Conservation (phyloP, 129 eudicot species). For the Artemisia annua region DNA sequence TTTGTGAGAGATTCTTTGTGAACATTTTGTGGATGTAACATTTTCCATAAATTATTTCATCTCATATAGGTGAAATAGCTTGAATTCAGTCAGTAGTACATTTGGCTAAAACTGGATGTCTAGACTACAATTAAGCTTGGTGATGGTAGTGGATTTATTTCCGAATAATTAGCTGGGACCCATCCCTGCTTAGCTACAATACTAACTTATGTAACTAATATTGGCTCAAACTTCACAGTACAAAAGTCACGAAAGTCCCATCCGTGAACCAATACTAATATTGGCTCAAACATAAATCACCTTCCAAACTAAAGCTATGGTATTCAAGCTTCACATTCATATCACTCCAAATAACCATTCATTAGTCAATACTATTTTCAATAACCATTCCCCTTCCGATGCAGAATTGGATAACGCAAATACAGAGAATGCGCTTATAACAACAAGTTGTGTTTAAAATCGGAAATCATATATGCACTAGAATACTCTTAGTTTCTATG, state of each 20-base stretch:
- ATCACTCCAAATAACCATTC: constrained; percentile 1
- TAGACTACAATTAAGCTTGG: not conserved
- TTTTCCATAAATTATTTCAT: not conserved
- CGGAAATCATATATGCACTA: constrained; percentile 14
- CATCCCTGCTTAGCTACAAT: not conserved
- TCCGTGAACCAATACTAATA: too few species aligned
- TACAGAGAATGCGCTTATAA: constrained; percentile 3
- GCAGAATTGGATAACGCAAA: constrained; percentile 3
- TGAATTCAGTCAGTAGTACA: not conserved
- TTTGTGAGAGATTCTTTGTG: too few species aligned
- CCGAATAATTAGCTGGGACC: not conserved
- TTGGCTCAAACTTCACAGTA: constrained; percentile 11
- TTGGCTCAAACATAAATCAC: too few species aligned
- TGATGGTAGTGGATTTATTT: constrained; percentile 17
- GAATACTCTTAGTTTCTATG: not conserved
- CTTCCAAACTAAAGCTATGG: not conserved
- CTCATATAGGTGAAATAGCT: not conserved
- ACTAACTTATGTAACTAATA: not conserved
- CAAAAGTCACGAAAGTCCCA: not conserved
- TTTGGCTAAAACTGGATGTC: not conserved
- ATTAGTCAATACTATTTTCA: not conserved
- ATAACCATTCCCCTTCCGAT: constrained; percentile 2
- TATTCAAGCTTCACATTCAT: constrained; percentile 13
- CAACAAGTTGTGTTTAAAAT: constrained; percentile 4
- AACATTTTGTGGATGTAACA: too few species aligned